Evolutionary conservation across 2,329 filamentous ascomycete genomes (phyloP).

Genomic region (Apiospora pterosperma): DNA sequence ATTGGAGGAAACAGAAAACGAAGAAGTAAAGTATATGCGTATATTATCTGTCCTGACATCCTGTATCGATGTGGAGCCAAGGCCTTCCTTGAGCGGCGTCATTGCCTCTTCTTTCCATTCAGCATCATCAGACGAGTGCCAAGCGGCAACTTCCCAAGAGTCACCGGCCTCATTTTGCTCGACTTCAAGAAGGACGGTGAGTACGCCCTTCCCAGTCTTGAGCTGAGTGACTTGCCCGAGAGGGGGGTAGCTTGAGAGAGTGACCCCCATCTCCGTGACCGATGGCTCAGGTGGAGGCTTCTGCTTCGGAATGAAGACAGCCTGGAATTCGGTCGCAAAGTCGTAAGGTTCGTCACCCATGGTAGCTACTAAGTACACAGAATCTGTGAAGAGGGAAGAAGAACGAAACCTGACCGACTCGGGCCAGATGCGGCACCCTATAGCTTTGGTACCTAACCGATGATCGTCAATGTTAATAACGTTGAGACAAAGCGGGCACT

Average conservation of each 20-base stretch:
- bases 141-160: constrained; percentile 71
- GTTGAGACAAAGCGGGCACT: background rate
- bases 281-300: constrained; percentile 25
- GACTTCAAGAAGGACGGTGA: constrained; percentile 70
- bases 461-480: background rate
- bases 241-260: constrained; percentile 60
- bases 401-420: background rate
- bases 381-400: background rate
- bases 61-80: constrained; percentile 50
- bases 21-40: constrained; percentile 51
- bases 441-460: background rate
- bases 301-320: constrained; percentile 34
- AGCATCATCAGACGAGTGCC: constrained; percentile 60
- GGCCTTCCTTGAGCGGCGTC: constrained; percentile 16
- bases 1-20: constrained; percentile 44
- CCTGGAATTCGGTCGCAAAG: constrained; percentile 34
- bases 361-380: background rate
- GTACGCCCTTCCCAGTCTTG: constrained; percentile 43
- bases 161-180: constrained; percentile 49
- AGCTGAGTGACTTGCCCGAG: constrained; percentile 71
- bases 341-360: constrained; percentile 26
- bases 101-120: constrained; percentile 53
- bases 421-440: background rate
- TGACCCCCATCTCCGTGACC: constrained; percentile 30
- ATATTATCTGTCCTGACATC: constrained; percentile 27